Evolutionary conservation across 371 early-diverging fungal genomes (phyloP), one percentile per base, ranked within the genome.

Genomic region (Funneliformis caledonium): DNA sequence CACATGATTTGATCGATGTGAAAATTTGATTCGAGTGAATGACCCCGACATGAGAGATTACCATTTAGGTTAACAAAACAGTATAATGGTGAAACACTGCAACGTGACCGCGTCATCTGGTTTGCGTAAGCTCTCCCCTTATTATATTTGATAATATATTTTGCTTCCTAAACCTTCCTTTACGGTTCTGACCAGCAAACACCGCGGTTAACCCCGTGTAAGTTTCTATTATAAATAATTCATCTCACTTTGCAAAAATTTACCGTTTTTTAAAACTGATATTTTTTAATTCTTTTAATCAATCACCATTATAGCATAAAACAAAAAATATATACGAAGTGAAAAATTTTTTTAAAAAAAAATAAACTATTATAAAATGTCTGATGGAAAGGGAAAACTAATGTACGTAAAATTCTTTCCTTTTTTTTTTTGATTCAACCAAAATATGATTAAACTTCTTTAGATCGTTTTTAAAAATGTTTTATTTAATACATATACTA

Each of bases 61-160:
- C 56, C 56, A 56, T 56, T 47, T 22, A 43, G 37, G 14, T 69
- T 43, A 42, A 69, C 45, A 16, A 9, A 69, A 45, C 45, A 16
- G 45, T 45, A 22, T 22, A 45, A 67, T 69, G 22, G 70, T 69
- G 70, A 37, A 43, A 69, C 70, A 37, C 16, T 65, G 67, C 67
- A 69, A 69, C 70, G 70, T 69, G 47, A 43, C 45, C 70, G 45
- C 70, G 70, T 69, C 70, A 69, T 69, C 19, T 22, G 70, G 70
- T 69, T 52, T 69, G 70, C 70, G 70, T 69, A 69, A 69, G 70
- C 70, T 4, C 70, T 52, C 56, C 56, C 56, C 70, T 43, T 43
- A 16, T n/a, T 16, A 10, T n/a, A n/a, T n/a, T 69, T 47, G 70
- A 69, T 69, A 69, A 45, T 37, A 37, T 37, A 37, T 37, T 31